Base-by-base conservation (phyloP, 139 green algal genomes). In the Monoraphidium neglectum region DNA sequence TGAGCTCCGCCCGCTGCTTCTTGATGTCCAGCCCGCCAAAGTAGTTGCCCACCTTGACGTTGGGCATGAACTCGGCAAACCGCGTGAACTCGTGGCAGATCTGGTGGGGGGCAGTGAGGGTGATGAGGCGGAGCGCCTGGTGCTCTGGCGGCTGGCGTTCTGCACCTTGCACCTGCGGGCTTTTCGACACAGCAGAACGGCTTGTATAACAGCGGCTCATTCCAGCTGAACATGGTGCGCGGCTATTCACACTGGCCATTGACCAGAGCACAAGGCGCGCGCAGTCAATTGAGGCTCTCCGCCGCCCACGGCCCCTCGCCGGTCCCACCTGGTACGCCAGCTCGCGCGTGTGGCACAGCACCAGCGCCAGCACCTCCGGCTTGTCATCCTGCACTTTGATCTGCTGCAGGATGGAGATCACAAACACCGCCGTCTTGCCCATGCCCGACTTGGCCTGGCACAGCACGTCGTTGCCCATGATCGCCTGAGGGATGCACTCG, bases 371-470 rank as follows among this genome's bases (percentile, higher is more conserved):
- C 18, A 98, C 90, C 76, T 97, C 84, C 21, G 84, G 82, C 73
- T 95, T 87, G 36, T 85, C 87, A 16, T 89, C 87, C 57, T 84
- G 70, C 16, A 81, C 78, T 77, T 97, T 91, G 23, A 99, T 86
- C 83, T 99, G 95, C 86, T 99, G 97, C 51, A 99, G 89, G 36
- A 97, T 88, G n/a, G 95, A 92, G 43, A 99, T 87, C n/a, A 99
- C 95, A 80, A 99, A 99, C 12, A 99, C 97, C 4, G 96, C 97
- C 1, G 97, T 99, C 92, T 99, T 99, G 54, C 97, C 97, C 96
- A 99, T 99, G 61, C 97, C 97, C 13, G 94, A 98, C 92, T 99
- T 99, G 37, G 97, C 97, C 84, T 99, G 97, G 86, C 97, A 99
- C 12, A 99, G 88, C 18, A 99, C 92, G 77, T 99, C 97, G 90